phyloP scores from a whole-genome alignment of 768 basidiomycete genomes.

The Hericium rajendrae region DNA sequence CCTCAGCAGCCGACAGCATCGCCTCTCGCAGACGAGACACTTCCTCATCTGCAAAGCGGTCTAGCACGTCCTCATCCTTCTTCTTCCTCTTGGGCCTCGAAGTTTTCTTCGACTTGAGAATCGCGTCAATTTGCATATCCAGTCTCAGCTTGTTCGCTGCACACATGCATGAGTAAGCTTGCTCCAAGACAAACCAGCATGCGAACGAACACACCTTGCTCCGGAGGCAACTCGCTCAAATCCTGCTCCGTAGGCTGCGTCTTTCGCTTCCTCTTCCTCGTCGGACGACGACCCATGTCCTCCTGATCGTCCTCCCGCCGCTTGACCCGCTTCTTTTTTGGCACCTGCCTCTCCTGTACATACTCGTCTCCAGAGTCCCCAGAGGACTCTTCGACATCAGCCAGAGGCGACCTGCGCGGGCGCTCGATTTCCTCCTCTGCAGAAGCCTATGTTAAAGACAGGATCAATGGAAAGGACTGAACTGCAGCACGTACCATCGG shows the following conservation, averaged over 20 bases:
- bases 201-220: conserved; percentile 49
- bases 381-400: conserved; percentile 29
- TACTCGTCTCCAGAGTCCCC: conserved; percentile 46
- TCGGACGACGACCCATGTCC: conserved; percentile 16
- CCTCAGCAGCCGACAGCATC: conserved; percentile 81
- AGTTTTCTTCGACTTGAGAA: conserved; percentile 71
- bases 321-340: conserved; percentile 18
- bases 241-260: conserved; percentile 49
- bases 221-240: conserved; percentile 59
- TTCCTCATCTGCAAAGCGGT: conserved; percentile 83
- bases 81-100: conserved; percentile 58
- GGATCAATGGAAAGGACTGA: background rate
- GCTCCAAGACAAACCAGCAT: background rate
- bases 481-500: conserved; percentile 26
- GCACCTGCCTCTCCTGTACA: conserved; percentile 23
- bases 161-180: background rate
- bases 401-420: conserved; percentile 23
- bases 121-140: conserved; percentile 80
- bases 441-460: conserved; percentile 1
- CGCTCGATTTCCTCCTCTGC: conserved; percentile 33
- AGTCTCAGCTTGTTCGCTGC: conserved; percentile 68
- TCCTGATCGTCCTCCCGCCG: conserved; percentile 16
- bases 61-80: conserved; percentile 76
- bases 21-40: conserved; percentile 80
- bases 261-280: conserved; percentile 51